Percentiles rank a stretch among this genome's conserved stretches.
These are phyloP conservation scores for Trichoderma atroviride DNA, from an alignment of 2,329 filamentous ascomycete genomes.

Conservation along the genomic window DNA sequence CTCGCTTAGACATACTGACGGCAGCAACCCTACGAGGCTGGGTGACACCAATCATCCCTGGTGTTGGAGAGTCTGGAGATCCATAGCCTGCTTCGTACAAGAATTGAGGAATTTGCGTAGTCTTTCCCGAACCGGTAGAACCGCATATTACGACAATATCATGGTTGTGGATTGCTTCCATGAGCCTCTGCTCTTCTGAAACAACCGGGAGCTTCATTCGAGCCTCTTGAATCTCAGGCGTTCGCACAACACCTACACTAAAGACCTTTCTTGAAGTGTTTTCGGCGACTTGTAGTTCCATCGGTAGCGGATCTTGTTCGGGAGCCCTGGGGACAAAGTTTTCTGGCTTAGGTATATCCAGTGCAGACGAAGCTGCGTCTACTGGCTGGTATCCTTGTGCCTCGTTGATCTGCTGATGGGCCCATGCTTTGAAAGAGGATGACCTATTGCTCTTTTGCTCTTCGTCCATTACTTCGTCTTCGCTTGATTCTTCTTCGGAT, in stretches of 20 bases:
- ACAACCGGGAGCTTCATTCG: slow-evolving; percentile 85
- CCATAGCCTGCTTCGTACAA: slow-evolving; percentile 93
- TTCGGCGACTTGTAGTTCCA: slow-evolving; percentile 64
- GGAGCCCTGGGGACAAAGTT: slow-evolving; percentile 68
- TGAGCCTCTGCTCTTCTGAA: slow-evolving; percentile 93
- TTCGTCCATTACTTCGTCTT: slow-evolving; percentile 36
- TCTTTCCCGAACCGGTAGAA: slow-evolving; percentile 95
- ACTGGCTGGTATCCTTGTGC: slow-evolving; percentile 67
- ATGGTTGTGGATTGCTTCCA: slow-evolving; percentile 95
- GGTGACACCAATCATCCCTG: slow-evolving; percentile 92
- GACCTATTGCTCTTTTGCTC: slow-evolving; percentile 40
- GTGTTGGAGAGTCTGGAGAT: slow-evolving; percentile 72
- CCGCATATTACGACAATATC: slow-evolving; percentile 90
- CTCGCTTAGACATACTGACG: slow-evolving; percentile 94
- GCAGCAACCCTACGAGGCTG: slow-evolving; percentile 94
- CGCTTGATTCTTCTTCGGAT: slow-evolving; percentile 40
- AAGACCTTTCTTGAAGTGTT: slow-evolving; percentile 71
- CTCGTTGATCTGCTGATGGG: slow-evolving; percentile 80
- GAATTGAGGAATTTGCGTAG: slow-evolving; percentile 95
- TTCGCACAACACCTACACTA: slow-evolving; percentile 70
- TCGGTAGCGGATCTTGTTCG: slow-evolving; percentile 71
- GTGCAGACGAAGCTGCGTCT: slow-evolving; percentile 45
- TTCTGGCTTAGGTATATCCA: slow-evolving; percentile 58
- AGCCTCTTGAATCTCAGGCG: slow-evolving; percentile 73
- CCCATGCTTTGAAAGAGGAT: slow-evolving; percentile 92